Base-by-base conservation (phyloP, 768 basidiomycete species). In the Exsudoporus frostii region DNA sequence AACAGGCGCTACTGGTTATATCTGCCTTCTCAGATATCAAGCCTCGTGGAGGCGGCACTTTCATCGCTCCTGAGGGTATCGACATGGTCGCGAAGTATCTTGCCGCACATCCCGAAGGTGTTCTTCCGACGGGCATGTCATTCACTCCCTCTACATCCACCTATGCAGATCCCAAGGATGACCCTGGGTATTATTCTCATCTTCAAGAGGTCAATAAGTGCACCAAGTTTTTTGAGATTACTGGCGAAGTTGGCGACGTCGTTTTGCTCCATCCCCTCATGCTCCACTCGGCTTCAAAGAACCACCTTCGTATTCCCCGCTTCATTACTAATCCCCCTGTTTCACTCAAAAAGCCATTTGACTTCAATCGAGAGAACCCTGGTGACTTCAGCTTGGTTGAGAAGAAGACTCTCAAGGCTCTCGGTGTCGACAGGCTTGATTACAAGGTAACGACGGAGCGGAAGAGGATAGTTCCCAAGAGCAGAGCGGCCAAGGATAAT, bases 311-410 rank as follows among this genome's bases (percentile, higher is more conserved):
- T 25, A 14, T 42, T 19, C 36, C 40, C n/a, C 27, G 36, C 38
- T 38, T 56, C 45, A 47, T 53, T 14, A 53, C 38, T 17, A 40
- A 46, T 27, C 24, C 38, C 30, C 39, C 32, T 25, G 42, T 55
- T 17, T 29, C 45, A 17, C 10, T 44, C 22, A 42, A 11, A 34
- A 44, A 45, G 1, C 40, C 33, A 24, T 38, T 39, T 32, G 19
- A 48, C 32, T 46, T 43, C 44, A 46, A 46, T 25, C 8, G 39
- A 45, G 48, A 25, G 27, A 32, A 30, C 20, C 24, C 24, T 30
- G 51, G 44, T 32, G 48, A 54, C 19, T 41, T 38, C 29, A 51
- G 36, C 27, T 45, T 39, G 2, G 42, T 42, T n/a, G 42, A 50
- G 30, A 39, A 20, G 25, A 38, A 49, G 53, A 44, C 40, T 43